Conservation (phyloP, 148 eudicot genomes). For the Dysphania ambrosioides region DNA sequence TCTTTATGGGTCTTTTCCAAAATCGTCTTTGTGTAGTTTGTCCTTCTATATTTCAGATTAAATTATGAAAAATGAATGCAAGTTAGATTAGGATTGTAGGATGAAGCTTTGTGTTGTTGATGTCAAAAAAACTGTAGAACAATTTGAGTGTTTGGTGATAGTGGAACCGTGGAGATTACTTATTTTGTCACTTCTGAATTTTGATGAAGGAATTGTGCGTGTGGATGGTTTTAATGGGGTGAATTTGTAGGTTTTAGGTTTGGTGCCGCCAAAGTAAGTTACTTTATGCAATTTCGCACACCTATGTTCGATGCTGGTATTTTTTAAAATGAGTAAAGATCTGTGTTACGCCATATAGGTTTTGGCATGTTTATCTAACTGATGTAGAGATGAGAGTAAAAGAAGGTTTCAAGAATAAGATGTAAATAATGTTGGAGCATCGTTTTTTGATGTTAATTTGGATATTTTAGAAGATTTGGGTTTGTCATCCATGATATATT, state of each 20-base stretch:
- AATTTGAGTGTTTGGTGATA: no score
- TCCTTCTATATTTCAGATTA: no score
- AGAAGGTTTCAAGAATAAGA: not conserved
- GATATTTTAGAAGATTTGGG: not conserved
- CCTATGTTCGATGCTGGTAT: not conserved
- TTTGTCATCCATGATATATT: not conserved
- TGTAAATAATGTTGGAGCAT: no score
- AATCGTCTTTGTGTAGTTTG: no score
- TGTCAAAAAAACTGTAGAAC: no score
- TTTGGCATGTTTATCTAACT: not conserved
- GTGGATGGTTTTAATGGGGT: not conserved
- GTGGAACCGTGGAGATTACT: not conserved
- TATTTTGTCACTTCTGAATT: not conserved
- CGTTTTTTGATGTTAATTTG: not conserved
- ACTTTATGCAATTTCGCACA: not conserved
- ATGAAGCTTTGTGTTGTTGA: no score
- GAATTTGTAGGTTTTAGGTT: not conserved
- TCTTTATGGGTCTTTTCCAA: no score
- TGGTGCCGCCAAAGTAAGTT: not conserved
- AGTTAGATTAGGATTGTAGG: no score
- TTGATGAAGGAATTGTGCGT: not conserved
- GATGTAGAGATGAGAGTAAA: not conserved
- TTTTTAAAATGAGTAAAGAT: no score
- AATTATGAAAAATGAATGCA: no score
- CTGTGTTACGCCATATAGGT: not conserved